These are phyloP conservation scores for Testicularia cyperi DNA, from an alignment of 1,284 basidiomycete genomes.

Conservation along the genomic window DNA sequence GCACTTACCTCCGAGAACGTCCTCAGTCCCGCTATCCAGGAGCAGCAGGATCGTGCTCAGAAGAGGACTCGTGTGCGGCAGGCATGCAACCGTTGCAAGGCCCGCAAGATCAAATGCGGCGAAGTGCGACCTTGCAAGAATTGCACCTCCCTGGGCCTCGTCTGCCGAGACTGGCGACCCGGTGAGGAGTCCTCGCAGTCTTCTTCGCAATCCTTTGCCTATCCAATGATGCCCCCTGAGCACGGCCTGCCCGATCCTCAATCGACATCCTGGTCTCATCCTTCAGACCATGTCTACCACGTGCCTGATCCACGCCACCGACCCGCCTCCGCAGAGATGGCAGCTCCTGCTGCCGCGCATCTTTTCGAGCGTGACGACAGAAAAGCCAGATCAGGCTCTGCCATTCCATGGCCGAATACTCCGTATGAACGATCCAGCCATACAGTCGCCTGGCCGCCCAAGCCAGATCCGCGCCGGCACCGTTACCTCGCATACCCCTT, in stretches of 20 bases:
- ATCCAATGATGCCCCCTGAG: conserved; percentile 2
- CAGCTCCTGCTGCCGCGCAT: too few species aligned
- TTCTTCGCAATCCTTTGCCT: conserved; percentile 3
- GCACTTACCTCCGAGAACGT: conserved; percentile 14
- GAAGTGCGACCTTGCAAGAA: conserved; percentile 38
- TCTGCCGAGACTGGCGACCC: conserved; percentile 36
- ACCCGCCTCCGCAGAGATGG: conserved; percentile 2
- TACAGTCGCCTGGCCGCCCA: conserved; percentile 36
- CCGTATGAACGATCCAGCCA: conserved; percentile 30
- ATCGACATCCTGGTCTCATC: conserved; percentile 4
- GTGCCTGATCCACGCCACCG: not conserved
- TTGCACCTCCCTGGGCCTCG: conserved; percentile 32
- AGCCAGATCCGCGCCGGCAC: conserved; percentile 28
- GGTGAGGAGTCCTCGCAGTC: conserved; percentile 23
- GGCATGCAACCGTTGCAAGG: conserved; percentile 43
- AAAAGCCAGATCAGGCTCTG: conserved; percentile 19
- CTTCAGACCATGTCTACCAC: conserved; percentile 4
- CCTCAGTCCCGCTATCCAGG: too few species aligned
- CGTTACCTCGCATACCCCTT: conserved; percentile 36
- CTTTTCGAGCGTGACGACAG: conserved; percentile 4
- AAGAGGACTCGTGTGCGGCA: conserved; percentile 35
- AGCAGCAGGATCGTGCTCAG: conserved; percentile 8
- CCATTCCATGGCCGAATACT: conserved; percentile 39
- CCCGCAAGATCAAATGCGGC: conserved; percentile 41
- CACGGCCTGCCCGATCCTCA: not conserved